Percentiles rank a stretch among this genome's conserved stretches.
Evolutionary conservation across 768 basidiomycete genomes (phyloP).

Genomic region (Suillus subaureus): DNA sequence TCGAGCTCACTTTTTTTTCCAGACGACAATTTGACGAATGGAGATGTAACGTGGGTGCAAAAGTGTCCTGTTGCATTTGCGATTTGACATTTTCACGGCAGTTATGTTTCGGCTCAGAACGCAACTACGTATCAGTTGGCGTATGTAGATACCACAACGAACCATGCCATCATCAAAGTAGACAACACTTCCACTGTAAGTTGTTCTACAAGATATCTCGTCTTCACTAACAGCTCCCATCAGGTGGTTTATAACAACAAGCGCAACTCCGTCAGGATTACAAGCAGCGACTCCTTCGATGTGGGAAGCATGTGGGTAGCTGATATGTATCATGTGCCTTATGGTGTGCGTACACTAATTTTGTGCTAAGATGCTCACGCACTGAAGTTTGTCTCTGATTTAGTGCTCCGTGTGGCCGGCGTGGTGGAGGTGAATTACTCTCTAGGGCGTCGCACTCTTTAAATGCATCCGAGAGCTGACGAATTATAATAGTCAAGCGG

Average conservation of each 20-base stretch:
- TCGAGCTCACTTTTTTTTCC: slow-evolving; percentile 5
- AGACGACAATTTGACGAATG: slow-evolving; percentile 75
- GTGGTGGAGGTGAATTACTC: slow-evolving; percentile 44
- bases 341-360: slow-evolving; percentile 47
- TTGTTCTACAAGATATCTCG: slow-evolving; percentile 4
- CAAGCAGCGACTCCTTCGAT: slow-evolving; percentile 53
- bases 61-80: not conserved
- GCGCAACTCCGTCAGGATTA: slow-evolving; percentile 69
- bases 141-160: slow-evolving; percentile 61
- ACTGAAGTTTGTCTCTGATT: slow-evolving; percentile 8
- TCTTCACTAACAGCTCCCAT: slow-evolving; percentile 1
- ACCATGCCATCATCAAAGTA: slow-evolving; percentile 76
- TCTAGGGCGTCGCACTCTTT: not conserved
- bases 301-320: slow-evolving; percentile 67
- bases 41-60: slow-evolving; percentile 51
- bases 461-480: not conserved
- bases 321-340: slow-evolving; percentile 68
- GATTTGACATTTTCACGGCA: slow-evolving; percentile 23
- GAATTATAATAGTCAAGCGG: slow-evolving; percentile 42
- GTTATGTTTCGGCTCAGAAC: slow-evolving; percentile 48
- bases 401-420: slow-evolving; percentile 77
- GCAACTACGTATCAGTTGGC: slow-evolving; percentile 55
- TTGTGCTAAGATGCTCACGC: slow-evolving; percentile 7
- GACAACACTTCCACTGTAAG: slow-evolving; percentile 65
- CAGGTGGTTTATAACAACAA: slow-evolving; percentile 49